phyloP scores from a whole-genome alignment of 257 asterid genomes.

The Plantago major region DNA sequence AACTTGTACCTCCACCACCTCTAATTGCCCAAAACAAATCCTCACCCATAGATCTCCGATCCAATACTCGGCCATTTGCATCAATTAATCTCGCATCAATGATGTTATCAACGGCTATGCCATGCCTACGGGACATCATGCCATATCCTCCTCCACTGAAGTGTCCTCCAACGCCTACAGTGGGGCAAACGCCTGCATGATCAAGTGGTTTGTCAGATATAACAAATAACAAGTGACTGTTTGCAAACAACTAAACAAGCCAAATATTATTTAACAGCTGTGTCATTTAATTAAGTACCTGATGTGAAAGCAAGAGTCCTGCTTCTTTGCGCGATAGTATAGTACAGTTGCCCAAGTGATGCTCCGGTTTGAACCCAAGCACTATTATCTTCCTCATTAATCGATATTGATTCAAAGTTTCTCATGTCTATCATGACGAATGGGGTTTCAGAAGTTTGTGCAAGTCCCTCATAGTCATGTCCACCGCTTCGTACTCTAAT shows the following conservation, averaged over 20 bases:
- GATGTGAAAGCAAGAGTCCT: slow-evolving; percentile 30
- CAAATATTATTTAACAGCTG: too few relatives aligned
- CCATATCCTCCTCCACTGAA: slow-evolving; percentile 49
- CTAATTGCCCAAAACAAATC: slow-evolving; percentile 52
- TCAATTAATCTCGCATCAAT: slow-evolving; percentile 35
- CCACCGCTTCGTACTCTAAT: slow-evolving; percentile 41
- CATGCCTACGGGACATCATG: slow-evolving; percentile 28
- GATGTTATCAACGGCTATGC: slow-evolving; percentile 32
- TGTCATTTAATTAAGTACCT: slow-evolving; percentile 8
- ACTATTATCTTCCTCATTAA: slow-evolving; percentile 21
- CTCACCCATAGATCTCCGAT: slow-evolving; percentile 42
- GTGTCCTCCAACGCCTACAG: slow-evolving; percentile 50
- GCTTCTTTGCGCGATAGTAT: slow-evolving; percentile 21
- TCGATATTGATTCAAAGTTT: slow-evolving; percentile 24
- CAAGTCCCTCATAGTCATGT: slow-evolving; percentile 47
- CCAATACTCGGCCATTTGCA: slow-evolving; percentile 27
- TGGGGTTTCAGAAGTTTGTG: slow-evolving; percentile 25
- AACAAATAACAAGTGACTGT: too few relatives aligned
- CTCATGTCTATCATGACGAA: slow-evolving; percentile 35
- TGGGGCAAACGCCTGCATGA: slow-evolving; percentile 37
- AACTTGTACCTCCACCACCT: slow-evolving; percentile 48
- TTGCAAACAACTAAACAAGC: too few relatives aligned
- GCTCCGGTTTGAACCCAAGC: slow-evolving; percentile 48
- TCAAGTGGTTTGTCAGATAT: too few relatives aligned
- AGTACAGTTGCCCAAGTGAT: slow-evolving; percentile 35